Base-by-base conservation (phyloP, 768 basidiomycete genomes). In the Podaxis carcinomalis region DNA sequence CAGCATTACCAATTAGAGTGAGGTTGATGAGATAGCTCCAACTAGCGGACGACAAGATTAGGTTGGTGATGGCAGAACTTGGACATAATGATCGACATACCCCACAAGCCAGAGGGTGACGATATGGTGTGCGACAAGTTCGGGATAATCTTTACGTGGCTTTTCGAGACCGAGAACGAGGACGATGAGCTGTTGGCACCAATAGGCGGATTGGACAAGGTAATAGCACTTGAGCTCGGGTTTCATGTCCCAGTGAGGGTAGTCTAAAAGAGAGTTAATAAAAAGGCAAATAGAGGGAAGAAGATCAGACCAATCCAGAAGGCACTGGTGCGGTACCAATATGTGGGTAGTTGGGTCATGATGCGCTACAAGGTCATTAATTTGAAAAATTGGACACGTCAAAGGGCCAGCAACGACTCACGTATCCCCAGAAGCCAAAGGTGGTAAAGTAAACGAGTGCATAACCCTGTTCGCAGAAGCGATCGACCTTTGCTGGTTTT, bases 101-200 rank as follows among this genome's bases (percentile, higher is more conserved):
- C 93, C 88, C 39, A 98, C 83, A 25, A 98, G 80, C 94, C 95
- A 99, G 11, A 98, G 79, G 0, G 97, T 98, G 55, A 98, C 93
- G 46, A 95, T 67, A 70, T 99, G 97, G 71, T 99, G 97, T 0
- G 82, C 82, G 19, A 97, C 83, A 14, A 98, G 85, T 72, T 98
- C 96, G 19, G 71, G 67, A 70, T 89, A 94, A 71, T 99, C 97
- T 71, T 91, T 93, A 53, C 97, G 84, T 0, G 97, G 96, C 71
- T 97, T 98, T 75, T 99, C 97, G 13, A 99, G 82, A 50, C 87
- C 78, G 11, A 95, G 82, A 2, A 90, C 75, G 6, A 98, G 81
- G 16, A 99, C 87, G 19, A 98, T 74, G 62, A 95, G 80, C 71
- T 99, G 95, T 69, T 98, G 95, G 51, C 86, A 83, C 97, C 97